Percentiles rank a stretch among this genome's conserved stretches.
Evolutionary conservation across 257 asterid genomes (phyloP).

Genomic region (Jacaranda mimosifolia): DNA sequence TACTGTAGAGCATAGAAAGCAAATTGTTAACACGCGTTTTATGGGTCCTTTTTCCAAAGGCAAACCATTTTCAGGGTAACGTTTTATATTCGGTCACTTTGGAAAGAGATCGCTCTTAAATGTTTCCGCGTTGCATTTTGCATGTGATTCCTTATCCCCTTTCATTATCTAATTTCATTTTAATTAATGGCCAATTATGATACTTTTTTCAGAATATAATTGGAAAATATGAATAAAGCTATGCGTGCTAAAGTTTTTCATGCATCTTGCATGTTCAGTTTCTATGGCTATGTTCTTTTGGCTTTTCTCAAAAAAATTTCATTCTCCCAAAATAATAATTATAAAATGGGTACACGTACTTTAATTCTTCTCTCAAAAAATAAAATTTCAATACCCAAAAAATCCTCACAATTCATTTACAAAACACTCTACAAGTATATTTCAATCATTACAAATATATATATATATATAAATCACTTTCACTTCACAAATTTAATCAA

Average conservation of each 20-base stretch:
- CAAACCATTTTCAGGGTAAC: neutral
- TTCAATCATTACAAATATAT: too few relatives aligned
- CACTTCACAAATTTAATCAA: too few relatives aligned
- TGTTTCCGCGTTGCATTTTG: constrained; percentile 9
- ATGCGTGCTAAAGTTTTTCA: neutral
- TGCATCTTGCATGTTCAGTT: neutral
- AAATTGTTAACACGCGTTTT: constrained; percentile 33
- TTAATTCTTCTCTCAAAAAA: too few relatives aligned
- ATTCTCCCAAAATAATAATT: too few relatives aligned
- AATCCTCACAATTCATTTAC: too few relatives aligned
- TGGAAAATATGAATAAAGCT: neutral
- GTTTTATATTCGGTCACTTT: neutral
- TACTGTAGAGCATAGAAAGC: neutral
- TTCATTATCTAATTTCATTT: constrained; percentile 27
- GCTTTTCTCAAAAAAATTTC: too few relatives aligned
- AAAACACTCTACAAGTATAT: too few relatives aligned
- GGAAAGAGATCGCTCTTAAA: constrained; percentile 19
- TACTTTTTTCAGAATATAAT: neutral
- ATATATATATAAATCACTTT: too few relatives aligned
- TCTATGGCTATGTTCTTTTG: too few relatives aligned
- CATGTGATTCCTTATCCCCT: constrained; percentile 27
- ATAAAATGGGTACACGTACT: too few relatives aligned
- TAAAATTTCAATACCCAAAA: too few relatives aligned
- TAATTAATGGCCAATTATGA: neutral
- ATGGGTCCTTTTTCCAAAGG: constrained; percentile 26